These are phyloP conservation scores for Marchantia paleacea DNA, from an alignment of 225 moss, liverwort and hornwort species.

Conservation along the genomic window DNA sequence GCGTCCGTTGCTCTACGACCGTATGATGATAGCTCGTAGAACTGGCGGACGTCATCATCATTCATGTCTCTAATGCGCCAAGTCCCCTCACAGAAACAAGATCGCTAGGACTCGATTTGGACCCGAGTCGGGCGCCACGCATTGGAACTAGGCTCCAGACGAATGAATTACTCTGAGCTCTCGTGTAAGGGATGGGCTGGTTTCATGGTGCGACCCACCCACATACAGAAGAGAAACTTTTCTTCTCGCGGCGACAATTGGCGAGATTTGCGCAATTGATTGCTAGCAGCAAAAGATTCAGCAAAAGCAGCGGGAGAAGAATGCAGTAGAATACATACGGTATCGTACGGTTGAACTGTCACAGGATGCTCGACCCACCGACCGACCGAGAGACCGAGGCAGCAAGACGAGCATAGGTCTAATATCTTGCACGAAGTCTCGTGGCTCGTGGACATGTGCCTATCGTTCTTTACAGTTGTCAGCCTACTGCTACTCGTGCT, in stretches of 20 bases:
- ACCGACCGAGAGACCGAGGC: neutral
- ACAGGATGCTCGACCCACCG: neutral
- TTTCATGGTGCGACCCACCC: neutral
- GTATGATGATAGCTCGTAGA: neutral
- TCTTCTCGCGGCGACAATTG: too few relatives aligned
- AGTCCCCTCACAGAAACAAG: neutral
- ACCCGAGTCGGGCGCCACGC: neutral
- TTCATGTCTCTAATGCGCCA: neutral
- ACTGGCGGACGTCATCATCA: neutral
- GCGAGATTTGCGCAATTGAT: too few relatives aligned
- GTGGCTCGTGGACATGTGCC: neutral
- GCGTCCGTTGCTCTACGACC: neutral
- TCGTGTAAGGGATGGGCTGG: neutral
- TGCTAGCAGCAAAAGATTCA: too few relatives aligned
- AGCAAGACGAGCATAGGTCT: neutral
- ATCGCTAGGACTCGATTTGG: neutral
- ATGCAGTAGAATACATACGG: neutral
- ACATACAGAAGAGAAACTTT: neutral
- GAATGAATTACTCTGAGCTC: neutral
- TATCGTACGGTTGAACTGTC: neutral
- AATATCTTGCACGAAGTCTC: neutral
- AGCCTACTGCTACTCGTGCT: neutral
- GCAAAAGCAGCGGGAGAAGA: neutral
- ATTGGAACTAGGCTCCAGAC: too few relatives aligned
- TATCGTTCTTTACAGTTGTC: neutral